phyloP scores from a whole-genome alignment of 176 grass and related monocot species.

The Stipa capillata region DNA sequence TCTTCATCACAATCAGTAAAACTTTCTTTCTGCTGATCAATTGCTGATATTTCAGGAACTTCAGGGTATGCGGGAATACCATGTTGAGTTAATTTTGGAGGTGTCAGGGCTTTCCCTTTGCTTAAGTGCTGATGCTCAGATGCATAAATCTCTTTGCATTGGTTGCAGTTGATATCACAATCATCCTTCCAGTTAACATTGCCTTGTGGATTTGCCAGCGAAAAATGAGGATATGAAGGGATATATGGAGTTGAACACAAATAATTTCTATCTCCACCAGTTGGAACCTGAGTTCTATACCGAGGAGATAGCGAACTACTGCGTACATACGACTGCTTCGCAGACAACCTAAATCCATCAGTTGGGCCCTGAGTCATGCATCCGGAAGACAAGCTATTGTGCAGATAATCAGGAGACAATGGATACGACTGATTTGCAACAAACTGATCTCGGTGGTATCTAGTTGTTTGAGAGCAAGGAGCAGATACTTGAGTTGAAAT shows the following conservation, averaged over 20 bases:
- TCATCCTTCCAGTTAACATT: slow-evolving; percentile 3
- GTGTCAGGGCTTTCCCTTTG: not conserved
- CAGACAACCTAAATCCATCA: not conserved
- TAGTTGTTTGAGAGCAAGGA: not conserved
- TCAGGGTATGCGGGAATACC: slow-evolving; percentile 5
- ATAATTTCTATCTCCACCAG: not conserved
- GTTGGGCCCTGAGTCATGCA: not conserved
- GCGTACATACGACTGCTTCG: not conserved
- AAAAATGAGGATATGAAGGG: not conserved
- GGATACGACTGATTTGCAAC: slow-evolving; percentile 12
- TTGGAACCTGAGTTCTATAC: slow-evolving; percentile 19
- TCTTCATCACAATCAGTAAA: not conserved
- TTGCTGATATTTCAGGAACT: not conserved
- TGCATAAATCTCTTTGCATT: slow-evolving; percentile 8
- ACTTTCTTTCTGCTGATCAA: slow-evolving; percentile 3
- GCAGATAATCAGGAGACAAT: not conserved
- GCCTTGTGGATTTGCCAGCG: not conserved
- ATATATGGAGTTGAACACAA: not conserved
- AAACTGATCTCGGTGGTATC: not conserved
- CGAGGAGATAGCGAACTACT: not conserved
- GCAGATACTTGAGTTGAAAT: slow-evolving; percentile 26
- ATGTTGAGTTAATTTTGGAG: not conserved
- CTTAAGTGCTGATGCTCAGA: not conserved
- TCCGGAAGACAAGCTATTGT: slow-evolving; percentile 17
- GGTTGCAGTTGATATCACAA: slow-evolving; percentile 14